Conservation (phyloP, 2,329 filamentous ascomycete genomes). For the Fusarium heterosporum region DNA sequence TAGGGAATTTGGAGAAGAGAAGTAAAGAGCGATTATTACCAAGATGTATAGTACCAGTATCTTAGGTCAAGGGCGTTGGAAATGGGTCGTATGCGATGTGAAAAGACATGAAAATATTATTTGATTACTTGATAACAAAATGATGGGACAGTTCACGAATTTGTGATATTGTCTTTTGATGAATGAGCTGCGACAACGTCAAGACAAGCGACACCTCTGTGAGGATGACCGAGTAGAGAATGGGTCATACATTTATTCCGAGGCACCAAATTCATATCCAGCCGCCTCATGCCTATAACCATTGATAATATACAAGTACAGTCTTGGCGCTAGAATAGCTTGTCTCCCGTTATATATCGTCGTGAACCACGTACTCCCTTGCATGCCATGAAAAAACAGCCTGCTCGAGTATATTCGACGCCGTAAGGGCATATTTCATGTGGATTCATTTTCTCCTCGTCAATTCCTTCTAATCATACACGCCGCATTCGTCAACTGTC, state of each 20-base stretch:
- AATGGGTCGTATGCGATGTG: conserved; percentile 40
- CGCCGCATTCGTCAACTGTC: not conserved
- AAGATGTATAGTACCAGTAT: conserved; percentile 44
- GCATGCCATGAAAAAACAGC: conserved; percentile 14
- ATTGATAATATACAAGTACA: conserved; percentile 45
- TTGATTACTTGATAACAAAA: conserved; percentile 19
- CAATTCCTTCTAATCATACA: conserved; percentile 42
- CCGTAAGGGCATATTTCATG: conserved; percentile 14
- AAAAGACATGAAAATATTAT: conserved; percentile 33
- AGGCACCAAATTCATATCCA: conserved; percentile 11
- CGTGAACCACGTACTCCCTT: conserved; percentile 20
- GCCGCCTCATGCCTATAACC: conserved; percentile 27
- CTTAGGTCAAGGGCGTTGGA: conserved; percentile 44
- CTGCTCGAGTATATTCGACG: conserved; percentile 25
- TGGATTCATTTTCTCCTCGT: conserved; percentile 4
- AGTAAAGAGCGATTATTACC: conserved; percentile 25
- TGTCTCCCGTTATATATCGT: conserved; percentile 25
- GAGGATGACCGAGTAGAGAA: conserved; percentile 25
- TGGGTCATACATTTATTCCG: conserved; percentile 25
- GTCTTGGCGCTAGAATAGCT: conserved; percentile 35
- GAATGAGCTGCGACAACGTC: not conserved
- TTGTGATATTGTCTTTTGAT: not conserved
- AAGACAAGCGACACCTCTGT: not conserved
- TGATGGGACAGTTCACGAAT: not conserved
- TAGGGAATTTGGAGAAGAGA: conserved; percentile 19